Evolutionary conservation across 352 stramenopile genomes (phyloP).

Genomic region (Globisporangium okanoganense): DNA sequence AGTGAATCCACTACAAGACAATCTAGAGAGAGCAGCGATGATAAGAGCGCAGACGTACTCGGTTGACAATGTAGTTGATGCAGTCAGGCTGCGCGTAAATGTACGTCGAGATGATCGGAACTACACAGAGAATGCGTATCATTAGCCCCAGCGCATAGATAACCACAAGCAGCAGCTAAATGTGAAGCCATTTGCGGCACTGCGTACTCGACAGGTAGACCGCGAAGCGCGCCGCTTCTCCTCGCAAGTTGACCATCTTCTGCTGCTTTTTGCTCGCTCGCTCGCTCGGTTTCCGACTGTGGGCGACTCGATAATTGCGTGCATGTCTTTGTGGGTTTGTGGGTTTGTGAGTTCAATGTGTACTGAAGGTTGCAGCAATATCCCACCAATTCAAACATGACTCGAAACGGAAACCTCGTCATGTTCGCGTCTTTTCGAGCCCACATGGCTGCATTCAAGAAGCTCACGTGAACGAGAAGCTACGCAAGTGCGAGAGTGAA

Average conservation of each 20-base stretch:
- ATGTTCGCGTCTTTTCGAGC: conserved; percentile 8
- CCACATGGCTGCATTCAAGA: conserved; percentile 9
- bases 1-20: no score
- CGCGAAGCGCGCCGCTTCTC: conserved; percentile 63
- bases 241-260: conserved; percentile 58
- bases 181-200: no score
- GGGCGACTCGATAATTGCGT: not conserved
- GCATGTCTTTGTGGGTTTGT: conserved; percentile 5
- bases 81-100: conserved; percentile 86
- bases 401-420: conserved; percentile 6
- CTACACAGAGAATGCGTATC: conserved; percentile 20
- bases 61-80: conserved; percentile 73
- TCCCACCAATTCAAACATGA: conserved; percentile 9
- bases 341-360: not conserved
- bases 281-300: not conserved
- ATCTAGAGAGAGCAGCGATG: not conserved
- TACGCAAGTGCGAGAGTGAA: not conserved
- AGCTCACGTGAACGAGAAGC: not conserved
- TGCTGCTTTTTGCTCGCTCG: conserved; percentile 6
- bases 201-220: conserved; percentile 72
- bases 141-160: not conserved
- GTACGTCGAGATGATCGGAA: conserved; percentile 71
- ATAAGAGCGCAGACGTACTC: conserved; percentile 27
- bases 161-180: not conserved
- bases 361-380: conserved; percentile 6